Percentiles rank a stretch among this genome's conserved stretches.
Evolutionary conservation across 2,329 filamentous ascomycete species (phyloP).

Genomic region (Phaeosphaeriaceae sp.): DNA sequence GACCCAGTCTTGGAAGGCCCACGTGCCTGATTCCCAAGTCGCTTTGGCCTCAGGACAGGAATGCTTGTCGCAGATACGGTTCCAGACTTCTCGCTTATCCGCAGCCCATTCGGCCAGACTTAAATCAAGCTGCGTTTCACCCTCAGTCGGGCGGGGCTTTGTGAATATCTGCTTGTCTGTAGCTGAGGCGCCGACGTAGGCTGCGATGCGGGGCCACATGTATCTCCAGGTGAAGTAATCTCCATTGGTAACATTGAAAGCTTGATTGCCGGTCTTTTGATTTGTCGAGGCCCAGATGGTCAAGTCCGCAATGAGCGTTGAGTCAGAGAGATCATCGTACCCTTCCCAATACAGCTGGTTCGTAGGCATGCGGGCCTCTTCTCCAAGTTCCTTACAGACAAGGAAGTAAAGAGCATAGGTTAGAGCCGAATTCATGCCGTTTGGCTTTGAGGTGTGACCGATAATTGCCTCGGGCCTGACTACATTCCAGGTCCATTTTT

Average conservation of each 20-base stretch:
- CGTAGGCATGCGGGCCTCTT: background rate
- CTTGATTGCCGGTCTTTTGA: constrained; percentile 2
- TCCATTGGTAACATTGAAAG: constrained; percentile 12
- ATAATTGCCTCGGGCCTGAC: constrained; percentile 14
- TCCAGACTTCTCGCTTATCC: constrained; percentile 4
- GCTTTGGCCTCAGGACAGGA: constrained; percentile 1
- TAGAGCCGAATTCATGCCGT: constrained; percentile 12
- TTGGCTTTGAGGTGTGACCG: constrained; percentile 4
- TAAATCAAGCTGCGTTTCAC: constrained; percentile 3
- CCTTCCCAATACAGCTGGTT: constrained; percentile 10
- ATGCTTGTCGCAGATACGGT: constrained; percentile 1
- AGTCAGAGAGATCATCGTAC: constrained; percentile 4
- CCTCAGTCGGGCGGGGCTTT: constrained; percentile 2
- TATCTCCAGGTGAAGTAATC: constrained; percentile 12
- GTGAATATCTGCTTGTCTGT: background rate
- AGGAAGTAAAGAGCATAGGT: constrained; percentile 13
- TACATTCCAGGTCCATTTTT: constrained; percentile 6
- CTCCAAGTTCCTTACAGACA: constrained; percentile 8
- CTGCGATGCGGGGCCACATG: constrained; percentile 7
- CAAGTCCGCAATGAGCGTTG: constrained; percentile 6
- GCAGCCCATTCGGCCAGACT: constrained; percentile 5
- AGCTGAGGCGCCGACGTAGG: constrained; percentile 1
- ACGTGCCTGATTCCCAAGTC: background rate
- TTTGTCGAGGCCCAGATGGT: constrained; percentile 7
- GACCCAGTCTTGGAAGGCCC: background rate